Conservation (phyloP, 257 asterid species). For the Rhazya stricta region DNA sequence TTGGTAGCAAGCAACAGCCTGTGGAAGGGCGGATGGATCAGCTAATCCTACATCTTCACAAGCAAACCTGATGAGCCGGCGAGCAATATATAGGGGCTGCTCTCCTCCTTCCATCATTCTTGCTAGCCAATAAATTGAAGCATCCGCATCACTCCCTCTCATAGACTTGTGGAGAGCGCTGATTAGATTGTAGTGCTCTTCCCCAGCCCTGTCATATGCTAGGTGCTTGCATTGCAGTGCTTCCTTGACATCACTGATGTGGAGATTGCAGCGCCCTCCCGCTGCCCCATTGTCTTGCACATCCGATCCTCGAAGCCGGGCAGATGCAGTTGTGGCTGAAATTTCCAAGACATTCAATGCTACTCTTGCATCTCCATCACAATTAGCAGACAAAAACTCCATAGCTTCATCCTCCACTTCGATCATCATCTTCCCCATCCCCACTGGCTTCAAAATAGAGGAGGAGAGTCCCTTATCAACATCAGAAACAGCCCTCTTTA, state of each 20-base stretch:
- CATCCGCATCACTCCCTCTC: conserved; percentile 74
- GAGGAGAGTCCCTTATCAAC: conserved; percentile 30
- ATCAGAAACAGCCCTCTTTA: conserved; percentile 46
- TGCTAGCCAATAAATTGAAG: conserved; percentile 77
- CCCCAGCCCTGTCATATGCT: conserved; percentile 70
- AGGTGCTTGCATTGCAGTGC: conserved; percentile 72
- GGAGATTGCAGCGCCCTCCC: conserved; percentile 1
- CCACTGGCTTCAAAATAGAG: conserved; percentile 5
- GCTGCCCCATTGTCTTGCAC: neutral
- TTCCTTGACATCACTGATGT: conserved; percentile 43
- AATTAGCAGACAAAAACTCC: conserved; percentile 46
- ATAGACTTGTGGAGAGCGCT: conserved; percentile 86
- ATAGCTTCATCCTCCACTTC: conserved; percentile 37
- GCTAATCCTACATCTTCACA: conserved; percentile 80
- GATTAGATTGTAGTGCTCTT: conserved; percentile 74
- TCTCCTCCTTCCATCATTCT: conserved; percentile 94
- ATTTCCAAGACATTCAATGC: conserved; percentile 64
- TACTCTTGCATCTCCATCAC: conserved; percentile 82
- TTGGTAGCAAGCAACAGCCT: conserved; percentile 80
- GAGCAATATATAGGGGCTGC: conserved; percentile 78
- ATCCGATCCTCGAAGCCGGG: conserved; percentile 10
- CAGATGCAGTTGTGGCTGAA: conserved; percentile 52
- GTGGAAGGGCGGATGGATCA: conserved; percentile 68
- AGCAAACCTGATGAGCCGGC: conserved; percentile 63
- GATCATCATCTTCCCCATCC: conserved; percentile 1